Evolutionary conservation across 352 stramenopile species (phyloP).

Genomic region (Plasmopara muralis): DNA sequence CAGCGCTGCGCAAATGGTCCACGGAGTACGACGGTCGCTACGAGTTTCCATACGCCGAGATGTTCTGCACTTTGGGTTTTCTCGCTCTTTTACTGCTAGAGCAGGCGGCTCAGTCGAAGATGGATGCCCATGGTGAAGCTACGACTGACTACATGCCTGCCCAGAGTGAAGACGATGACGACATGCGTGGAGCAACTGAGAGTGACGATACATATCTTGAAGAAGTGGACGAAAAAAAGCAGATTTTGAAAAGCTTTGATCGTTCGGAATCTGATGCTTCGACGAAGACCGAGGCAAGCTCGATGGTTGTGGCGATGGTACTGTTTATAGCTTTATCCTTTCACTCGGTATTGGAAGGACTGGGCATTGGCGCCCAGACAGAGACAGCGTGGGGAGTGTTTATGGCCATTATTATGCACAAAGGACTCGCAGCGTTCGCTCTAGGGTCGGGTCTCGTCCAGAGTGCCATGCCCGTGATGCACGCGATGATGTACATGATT

Average conservation of each 20-base stretch:
- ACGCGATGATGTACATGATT: constrained; percentile 57
- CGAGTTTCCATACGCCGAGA: constrained; percentile 71
- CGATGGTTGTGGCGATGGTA: constrained; percentile 57
- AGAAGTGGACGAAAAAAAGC: constrained; percentile 33
- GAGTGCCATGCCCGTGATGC: constrained; percentile 37
- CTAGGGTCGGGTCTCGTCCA: constrained; percentile 62
- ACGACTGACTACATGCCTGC: constrained; percentile 13
- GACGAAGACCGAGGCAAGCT: constrained; percentile 17
- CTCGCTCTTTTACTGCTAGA: constrained; percentile 60
- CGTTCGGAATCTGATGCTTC: constrained; percentile 29
- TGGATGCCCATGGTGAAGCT: constrained; percentile 11
- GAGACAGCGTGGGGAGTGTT: constrained; percentile 72
- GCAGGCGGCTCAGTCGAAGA: constrained; percentile 46
- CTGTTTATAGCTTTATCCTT: constrained; percentile 75
- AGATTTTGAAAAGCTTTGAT: constrained; percentile 6
- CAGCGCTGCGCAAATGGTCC: constrained; percentile 57
- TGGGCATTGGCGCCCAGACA: constrained; percentile 66
- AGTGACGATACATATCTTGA: constrained; percentile 44
- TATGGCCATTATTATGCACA: constrained; percentile 72
- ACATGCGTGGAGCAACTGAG: constrained; percentile 32
- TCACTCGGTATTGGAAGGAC: constrained; percentile 71
- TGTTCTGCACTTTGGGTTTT: constrained; percentile 73
- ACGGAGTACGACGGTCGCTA: constrained; percentile 51
- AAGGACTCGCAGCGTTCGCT: constrained; percentile 68
- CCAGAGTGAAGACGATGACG: constrained; percentile 30